Percentiles rank a stretch among this genome's conserved stretches.
phyloP scores from a whole-genome alignment of 257 asterid genomes.

The Anisodus acutangulus region DNA sequence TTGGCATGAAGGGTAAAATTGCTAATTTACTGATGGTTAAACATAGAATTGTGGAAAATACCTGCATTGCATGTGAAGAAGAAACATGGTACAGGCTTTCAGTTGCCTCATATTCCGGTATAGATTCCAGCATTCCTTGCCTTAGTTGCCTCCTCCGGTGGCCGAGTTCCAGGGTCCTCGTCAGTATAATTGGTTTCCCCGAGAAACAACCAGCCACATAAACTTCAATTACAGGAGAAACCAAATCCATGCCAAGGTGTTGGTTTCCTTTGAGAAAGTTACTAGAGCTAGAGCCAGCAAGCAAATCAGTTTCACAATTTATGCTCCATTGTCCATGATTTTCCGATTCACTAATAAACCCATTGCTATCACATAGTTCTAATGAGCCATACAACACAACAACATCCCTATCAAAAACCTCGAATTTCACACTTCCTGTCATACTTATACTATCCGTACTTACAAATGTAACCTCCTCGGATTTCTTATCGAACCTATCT shows the following conservation, averaged over 20 bases:
- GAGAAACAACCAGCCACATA: slow-evolving; percentile 70
- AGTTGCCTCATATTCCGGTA: slow-evolving; percentile 63
- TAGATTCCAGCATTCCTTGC: slow-evolving; percentile 63
- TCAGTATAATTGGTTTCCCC: slow-evolving; percentile 64
- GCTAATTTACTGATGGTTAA: not conserved
- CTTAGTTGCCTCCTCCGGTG: slow-evolving; percentile 58
- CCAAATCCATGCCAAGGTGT: slow-evolving; percentile 34
- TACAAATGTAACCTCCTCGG: slow-evolving; percentile 69
- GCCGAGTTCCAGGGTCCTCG: slow-evolving; percentile 57
- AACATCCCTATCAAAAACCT: slow-evolving; percentile 53
- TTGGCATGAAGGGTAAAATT: slow-evolving; percentile 20
- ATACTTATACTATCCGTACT: slow-evolving; percentile 63
- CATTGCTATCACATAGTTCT: slow-evolving; percentile 46
- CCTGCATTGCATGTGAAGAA: slow-evolving; percentile 50
- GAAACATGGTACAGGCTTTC: slow-evolving; percentile 40
- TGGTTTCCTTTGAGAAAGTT: slow-evolving; percentile 45
- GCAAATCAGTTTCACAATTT: slow-evolving; percentile 52
- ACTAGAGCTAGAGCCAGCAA: slow-evolving; percentile 33
- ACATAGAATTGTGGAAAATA: not conserved
- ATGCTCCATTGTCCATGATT: slow-evolving; percentile 59
- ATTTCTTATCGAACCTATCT: slow-evolving; percentile 59
- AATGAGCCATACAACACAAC: slow-evolving; percentile 59
- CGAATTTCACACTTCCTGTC: slow-evolving; percentile 66
- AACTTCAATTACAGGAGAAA: slow-evolving; percentile 61
- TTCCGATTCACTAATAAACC: slow-evolving; percentile 44